Base-by-base conservation (phyloP, 306 rosid genomes). In the Quercus bicolor region DNA sequence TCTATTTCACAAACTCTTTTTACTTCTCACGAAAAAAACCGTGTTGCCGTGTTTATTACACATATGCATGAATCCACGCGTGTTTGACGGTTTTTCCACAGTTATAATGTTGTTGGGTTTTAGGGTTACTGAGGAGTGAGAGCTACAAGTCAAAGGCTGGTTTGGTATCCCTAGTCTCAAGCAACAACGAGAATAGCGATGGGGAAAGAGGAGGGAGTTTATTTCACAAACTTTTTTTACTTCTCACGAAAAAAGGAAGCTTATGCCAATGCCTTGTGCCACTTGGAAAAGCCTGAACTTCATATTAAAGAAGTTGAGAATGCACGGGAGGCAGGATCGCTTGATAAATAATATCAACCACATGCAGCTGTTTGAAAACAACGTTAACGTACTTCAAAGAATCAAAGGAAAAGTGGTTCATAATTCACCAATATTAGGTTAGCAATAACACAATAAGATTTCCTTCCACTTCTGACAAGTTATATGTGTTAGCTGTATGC, bases 291-390 rank as follows among this genome's bases (percentile, higher is more conserved):
- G 80, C 51, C 73, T 68, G 56, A 59, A 82, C 91, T 81, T 75
- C 84, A 86, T 51, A 28, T 72, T 68, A 40, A 68, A 79, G 88
- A 87, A 84, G 94, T 82, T 84, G 88, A 82, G 83, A 78, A 56
- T 84, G 87, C 97, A 89, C 97, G 91, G 87, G 97, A 75, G 85
- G 37, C 37, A 33, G 37, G 73, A 77, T 75, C 73, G 79, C 85
- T 70, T 72, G 68, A 37, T 12, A 31, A 64, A 68, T 59, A 64
- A 68, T 59, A 68, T 77, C 37, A 62, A 26, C 29, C 29, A 70
- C 87, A 28, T 28, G 31, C 31, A 85, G 82, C 88, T 89, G 89
- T 76, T 62, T 79, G 84, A 84, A 84, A 76, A 73, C 82, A 84
- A 81, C 83, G 16, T 68, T 79, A 84, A 82, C 83, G 24, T 68